Percentiles rank a stretch among this genome's conserved stretches.
These are phyloP conservation scores for Aspergillus phoenicis DNA, from an alignment of 2,329 filamentous ascomycete species.

Conservation along the genomic window DNA sequence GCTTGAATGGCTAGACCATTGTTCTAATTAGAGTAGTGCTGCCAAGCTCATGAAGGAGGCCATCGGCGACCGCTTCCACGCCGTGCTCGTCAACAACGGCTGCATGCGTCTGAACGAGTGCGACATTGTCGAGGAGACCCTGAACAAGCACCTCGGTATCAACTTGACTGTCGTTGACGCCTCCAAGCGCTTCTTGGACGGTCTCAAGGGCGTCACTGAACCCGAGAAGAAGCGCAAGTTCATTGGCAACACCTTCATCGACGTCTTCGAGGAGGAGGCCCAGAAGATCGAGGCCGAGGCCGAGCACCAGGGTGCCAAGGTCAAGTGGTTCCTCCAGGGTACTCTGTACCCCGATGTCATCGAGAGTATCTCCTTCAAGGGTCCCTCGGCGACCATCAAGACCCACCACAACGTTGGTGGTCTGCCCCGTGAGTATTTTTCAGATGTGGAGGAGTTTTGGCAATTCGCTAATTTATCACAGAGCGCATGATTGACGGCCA, in stretches of 20 bases:
- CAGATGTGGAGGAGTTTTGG: too few species aligned
- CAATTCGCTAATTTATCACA: background rate
- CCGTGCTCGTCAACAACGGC: constrained; percentile 83
- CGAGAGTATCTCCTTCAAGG: constrained; percentile 72
- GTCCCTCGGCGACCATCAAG: constrained; percentile 71
- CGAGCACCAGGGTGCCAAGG: constrained; percentile 68
- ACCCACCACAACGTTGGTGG: constrained; percentile 60
- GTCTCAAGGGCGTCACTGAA: constrained; percentile 73
- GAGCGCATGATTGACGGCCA: constrained; percentile 55
- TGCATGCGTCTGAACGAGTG: constrained; percentile 86
- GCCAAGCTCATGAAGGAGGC: constrained; percentile 84
- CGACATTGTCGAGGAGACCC: constrained; percentile 75
- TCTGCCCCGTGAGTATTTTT: constrained; percentile 10
- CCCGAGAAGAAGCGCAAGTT: constrained; percentile 91
- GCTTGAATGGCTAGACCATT: too few species aligned
- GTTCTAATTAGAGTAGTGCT: constrained; percentile 43
- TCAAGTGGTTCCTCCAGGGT: constrained; percentile 86
- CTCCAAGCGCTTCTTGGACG: constrained; percentile 72
- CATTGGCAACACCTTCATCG: constrained; percentile 79
- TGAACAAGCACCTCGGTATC: constrained; percentile 79
- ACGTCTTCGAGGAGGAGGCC: constrained; percentile 80
- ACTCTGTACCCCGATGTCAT: constrained; percentile 76
- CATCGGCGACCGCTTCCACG: constrained; percentile 82
- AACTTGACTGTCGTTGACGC: constrained; percentile 88
- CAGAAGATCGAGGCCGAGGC: constrained; percentile 72